A percentile compares a stretch with the other conserved stretches of the same genome.
Conservation (phyloP, 495 filamentous ascomycete genomes). For the Aspergillus ellipticus region DNA sequence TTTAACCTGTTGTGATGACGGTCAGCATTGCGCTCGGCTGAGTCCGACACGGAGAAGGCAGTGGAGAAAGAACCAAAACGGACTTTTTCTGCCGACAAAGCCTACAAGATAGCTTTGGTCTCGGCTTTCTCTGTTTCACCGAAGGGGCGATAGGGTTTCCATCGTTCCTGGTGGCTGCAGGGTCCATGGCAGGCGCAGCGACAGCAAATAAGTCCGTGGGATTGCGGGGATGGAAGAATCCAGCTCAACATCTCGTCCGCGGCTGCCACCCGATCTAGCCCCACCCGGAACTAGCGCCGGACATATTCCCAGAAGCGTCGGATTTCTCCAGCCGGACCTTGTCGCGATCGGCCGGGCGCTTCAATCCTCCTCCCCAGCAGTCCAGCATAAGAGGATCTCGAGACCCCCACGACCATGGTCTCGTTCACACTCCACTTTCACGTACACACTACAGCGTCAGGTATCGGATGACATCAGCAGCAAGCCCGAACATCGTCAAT, state of each 20-base stretch:
- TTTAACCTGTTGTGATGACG: slow-evolving; percentile 30
- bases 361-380: background rate
- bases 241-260: too few species aligned
- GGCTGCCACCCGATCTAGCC: background rate
- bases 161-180: background rate
- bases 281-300: background rate
- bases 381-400: too few species aligned
- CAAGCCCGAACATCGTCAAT: background rate
- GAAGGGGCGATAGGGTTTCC: background rate
- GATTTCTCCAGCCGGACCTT: background rate
- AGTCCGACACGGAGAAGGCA: background rate
- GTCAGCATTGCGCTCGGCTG: slow-evolving; percentile 7
- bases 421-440: too few species aligned
- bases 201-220: background rate
- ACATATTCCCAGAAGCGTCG: background rate
- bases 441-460: too few species aligned
- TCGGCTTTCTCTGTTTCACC: slow-evolving; percentile 19
- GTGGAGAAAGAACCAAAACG: background rate
- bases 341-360: background rate
- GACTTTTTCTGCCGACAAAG: slow-evolving; percentile 23
- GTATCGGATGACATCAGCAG: too few species aligned
- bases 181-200: background rate
- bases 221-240: background rate
- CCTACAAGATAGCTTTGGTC: slow-evolving; percentile 17
- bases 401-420: background rate